Evolutionary conservation across 371 early-diverging fungal species (phyloP).

Genomic region (Mucor piriformis): DNA sequence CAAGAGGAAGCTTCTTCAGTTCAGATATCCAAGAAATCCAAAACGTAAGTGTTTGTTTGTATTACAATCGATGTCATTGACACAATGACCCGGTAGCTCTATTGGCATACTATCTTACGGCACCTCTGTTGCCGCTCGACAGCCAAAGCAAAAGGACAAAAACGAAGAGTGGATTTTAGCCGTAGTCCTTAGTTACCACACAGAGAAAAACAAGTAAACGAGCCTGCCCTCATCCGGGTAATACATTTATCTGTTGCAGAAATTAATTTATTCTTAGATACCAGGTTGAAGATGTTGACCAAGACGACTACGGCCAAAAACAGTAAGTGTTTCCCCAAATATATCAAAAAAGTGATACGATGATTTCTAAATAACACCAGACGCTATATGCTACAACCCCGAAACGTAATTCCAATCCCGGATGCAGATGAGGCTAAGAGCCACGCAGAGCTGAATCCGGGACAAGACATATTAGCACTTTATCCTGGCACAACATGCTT

Average conservation of each 20-base stretch:
- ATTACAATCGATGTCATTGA: neutral
- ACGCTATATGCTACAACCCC: slow-evolving; percentile 63
- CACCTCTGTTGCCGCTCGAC: slow-evolving; percentile 62
- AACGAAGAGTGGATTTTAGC: slow-evolving; percentile 82
- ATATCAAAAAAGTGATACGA: slow-evolving; percentile 4
- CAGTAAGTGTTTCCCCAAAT: slow-evolving; percentile 47
- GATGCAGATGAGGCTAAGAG: slow-evolving; percentile 45
- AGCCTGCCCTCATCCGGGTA: neutral
- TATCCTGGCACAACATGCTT: slow-evolving; percentile 89
- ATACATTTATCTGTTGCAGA: neutral
- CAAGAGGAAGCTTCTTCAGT: slow-evolving; percentile 38
- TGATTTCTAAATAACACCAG: slow-evolving; percentile 27
- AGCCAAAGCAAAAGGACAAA: slow-evolving; percentile 61
- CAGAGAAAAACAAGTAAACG: slow-evolving; percentile 67
- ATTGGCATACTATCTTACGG: slow-evolving; percentile 36
- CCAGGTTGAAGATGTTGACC: slow-evolving; percentile 77
- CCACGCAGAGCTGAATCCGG: slow-evolving; percentile 60
- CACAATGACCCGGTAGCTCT: neutral
- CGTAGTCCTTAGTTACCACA: slow-evolving; percentile 60
- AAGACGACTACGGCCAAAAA: slow-evolving; percentile 63
- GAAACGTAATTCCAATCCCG: slow-evolving; percentile 66
- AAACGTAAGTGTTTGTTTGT: slow-evolving; percentile 37
- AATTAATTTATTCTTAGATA: slow-evolving; percentile 43
- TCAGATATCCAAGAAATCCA: slow-evolving; percentile 46
- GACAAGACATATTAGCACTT: slow-evolving; percentile 76